Evolutionary conservation across 768 basidiomycete species (phyloP), one percentile per base, ranked within the genome.

Genomic region (Lactifluus hygrophoroides): DNA sequence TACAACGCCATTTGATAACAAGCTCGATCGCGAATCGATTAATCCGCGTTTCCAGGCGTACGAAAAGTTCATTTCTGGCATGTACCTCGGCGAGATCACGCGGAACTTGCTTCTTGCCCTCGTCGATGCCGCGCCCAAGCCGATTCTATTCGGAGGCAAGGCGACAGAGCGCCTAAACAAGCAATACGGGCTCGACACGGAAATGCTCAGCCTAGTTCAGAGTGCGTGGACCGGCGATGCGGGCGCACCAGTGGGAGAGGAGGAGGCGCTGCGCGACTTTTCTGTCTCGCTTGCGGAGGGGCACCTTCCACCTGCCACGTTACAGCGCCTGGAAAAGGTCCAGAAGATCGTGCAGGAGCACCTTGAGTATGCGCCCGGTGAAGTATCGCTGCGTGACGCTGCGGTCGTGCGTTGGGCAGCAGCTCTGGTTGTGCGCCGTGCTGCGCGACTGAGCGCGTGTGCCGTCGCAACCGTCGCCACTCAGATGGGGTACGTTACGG

Each of bases 21-120:
- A 86, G 60, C 76, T 98, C 21, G 96, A 99, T 71, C 86, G 96
- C 51, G 82, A 88, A 67, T 91, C 88, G 57, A 97, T 98, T 73
- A 99, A 99, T 67, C 94, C 94, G 27, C 77, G 80, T 35, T 87
- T 81, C 69, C 96, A 98, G 70, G 90, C 90, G 2, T 98, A 93
- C 69, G 96, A 99, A 73, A 99, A 98, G 76, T 92, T 96, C 74
- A 88, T 99, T 65, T 96, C 93, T 1, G 96, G 96, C 56, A 97
- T 99, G 95, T 99, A 99, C 71, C 82, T 98, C 40, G 96, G 96
- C 56, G 96, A 99, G 73, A 82, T 98, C 61, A 80, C 86, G 25
- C 86, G 96, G 38, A 89, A 90, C 67, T 75, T 95, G 65, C 77
- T 97, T 52, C 77, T 93, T 30, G 80, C 90, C 49, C 75, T 97